Evolutionary conservation across 2,329 filamentous ascomycete genomes (phyloP).

Genomic region (Sordariomycetes sp.): DNA sequence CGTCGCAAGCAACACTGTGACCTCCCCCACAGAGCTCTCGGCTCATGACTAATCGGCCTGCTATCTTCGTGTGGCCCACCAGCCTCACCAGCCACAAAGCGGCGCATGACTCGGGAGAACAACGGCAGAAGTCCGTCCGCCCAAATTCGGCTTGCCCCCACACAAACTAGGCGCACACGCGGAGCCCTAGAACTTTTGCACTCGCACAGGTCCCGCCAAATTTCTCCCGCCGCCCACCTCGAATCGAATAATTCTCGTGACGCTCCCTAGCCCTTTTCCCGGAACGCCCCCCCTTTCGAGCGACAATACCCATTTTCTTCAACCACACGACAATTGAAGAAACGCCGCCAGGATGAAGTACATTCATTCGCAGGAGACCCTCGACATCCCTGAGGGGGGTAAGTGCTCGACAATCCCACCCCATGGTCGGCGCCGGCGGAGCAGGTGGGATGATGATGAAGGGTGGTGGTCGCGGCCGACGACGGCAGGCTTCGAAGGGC

Average conservation of each 20-base stretch:
- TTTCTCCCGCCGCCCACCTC: constrained; percentile 7
- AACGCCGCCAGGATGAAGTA: constrained; percentile 85
- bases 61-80: not conserved
- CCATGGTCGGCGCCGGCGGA: not conserved
- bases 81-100: not conserved
- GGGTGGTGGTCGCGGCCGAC: not conserved
- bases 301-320: constrained; percentile 24
- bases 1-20: not conserved
- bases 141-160: not conserved
- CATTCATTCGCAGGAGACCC: constrained; percentile 96
- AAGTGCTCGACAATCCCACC: constrained; percentile 35
- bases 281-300: constrained; percentile 8
- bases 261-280: constrained; percentile 12
- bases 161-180: constrained; percentile 7
- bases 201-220: constrained; percentile 28
- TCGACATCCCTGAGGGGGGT: constrained; percentile 96
- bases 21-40: not conserved
- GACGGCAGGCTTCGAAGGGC: not conserved
- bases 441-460: not conserved
- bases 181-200: constrained; percentile 31
- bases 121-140: not conserved
- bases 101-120: not conserved
- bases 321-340: constrained; percentile 6
- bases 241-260: constrained; percentile 23
- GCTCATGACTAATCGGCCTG: not conserved